Base-by-base conservation (phyloP, 2,329 filamentous ascomycete genomes). In the Trichophyton equinum region DNA sequence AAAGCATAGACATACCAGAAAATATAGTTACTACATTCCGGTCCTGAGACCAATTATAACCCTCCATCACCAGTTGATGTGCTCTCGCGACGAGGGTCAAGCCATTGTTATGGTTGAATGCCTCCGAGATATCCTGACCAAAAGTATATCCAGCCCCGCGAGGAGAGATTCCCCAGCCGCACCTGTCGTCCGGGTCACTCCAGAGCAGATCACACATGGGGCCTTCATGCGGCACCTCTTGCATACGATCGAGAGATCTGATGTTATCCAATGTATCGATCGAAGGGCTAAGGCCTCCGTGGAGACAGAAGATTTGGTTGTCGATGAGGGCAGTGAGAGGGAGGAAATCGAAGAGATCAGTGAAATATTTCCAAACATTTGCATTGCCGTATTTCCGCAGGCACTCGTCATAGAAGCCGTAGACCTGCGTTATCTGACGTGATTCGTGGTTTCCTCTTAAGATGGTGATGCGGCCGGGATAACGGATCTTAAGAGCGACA, bases 41-140 rank as follows among this genome's bases (percentile, higher is more conserved):
- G 73, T 96, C 89, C 60, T 87, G 82, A 76, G 97, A 97, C 72
- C 95, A 97, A 83, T 89, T 89, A 77, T 87, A 89, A 62, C 86
- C 86, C 74, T 89, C 86, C 67, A 89, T 88, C 65, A 89, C 86
- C 22, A 89, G 78, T 70, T 89, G 86, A 75, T 89, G 86, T 11
- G 86, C 86, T 68, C 86, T 81, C 25, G 86, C 85, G 69, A 89
- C 88, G 63, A 89, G 79, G 62, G 84, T 82, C 40, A 89, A 74
- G 59, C 84, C 84, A 68, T 89, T 89, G 68, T 89, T 86, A 68
- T 89, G 86, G 70, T 88, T 88, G 75, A 89, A 89, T 77, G 89
- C 86, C 51, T 83, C 85, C 15, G 85, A 84, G 25, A 89, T 85
- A 69, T 88, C 87, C 70, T 88, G 85, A 55, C 84, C 84, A 67